Evolutionary conservation across 306 rosid genomes (phyloP).

Genomic region (Lagenaria siceraria): DNA sequence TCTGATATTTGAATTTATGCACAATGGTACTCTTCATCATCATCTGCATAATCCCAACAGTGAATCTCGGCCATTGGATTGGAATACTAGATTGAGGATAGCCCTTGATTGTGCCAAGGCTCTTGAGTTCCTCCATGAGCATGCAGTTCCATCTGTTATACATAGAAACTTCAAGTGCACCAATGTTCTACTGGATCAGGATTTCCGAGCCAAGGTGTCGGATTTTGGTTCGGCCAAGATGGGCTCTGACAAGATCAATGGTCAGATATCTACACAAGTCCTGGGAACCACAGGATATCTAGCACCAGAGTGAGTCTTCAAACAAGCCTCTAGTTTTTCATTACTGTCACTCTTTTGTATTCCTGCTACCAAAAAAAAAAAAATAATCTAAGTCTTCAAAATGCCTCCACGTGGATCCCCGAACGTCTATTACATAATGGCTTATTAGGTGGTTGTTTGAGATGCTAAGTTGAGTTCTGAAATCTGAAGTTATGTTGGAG

Average conservation of each 20-base stretch:
- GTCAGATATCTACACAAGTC: slow-evolving; percentile 76
- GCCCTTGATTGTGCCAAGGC: slow-evolving; percentile 96
- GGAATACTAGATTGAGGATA: slow-evolving; percentile 82
- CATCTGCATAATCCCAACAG: slow-evolving; percentile 42
- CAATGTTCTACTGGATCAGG: slow-evolving; percentile 58
- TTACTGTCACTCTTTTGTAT: neutral
- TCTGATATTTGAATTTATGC: slow-evolving; percentile 65
- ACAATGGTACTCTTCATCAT: slow-evolving; percentile 57
- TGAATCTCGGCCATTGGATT: slow-evolving; percentile 50
- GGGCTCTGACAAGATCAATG: slow-evolving; percentile 75
- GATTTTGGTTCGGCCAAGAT: slow-evolving; percentile 81
- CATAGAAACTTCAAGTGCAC: slow-evolving; percentile 82
- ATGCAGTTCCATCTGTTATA: slow-evolving; percentile 61
- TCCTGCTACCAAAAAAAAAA: too few species aligned
- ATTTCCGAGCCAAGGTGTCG: slow-evolving; percentile 79
- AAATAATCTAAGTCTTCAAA: too few species aligned
- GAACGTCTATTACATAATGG: too few species aligned
- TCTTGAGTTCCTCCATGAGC: slow-evolving; percentile 79
- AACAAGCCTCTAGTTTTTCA: neutral
- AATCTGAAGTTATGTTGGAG: too few species aligned
- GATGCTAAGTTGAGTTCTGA: too few species aligned
- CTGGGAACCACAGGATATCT: slow-evolving; percentile 91
- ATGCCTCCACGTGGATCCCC: too few species aligned
- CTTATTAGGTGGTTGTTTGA: too few species aligned
- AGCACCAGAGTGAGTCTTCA: slow-evolving; percentile 90